phyloP scores from a whole-genome alignment of 768 basidiomycete genomes.

The Trametes maxima region DNA sequence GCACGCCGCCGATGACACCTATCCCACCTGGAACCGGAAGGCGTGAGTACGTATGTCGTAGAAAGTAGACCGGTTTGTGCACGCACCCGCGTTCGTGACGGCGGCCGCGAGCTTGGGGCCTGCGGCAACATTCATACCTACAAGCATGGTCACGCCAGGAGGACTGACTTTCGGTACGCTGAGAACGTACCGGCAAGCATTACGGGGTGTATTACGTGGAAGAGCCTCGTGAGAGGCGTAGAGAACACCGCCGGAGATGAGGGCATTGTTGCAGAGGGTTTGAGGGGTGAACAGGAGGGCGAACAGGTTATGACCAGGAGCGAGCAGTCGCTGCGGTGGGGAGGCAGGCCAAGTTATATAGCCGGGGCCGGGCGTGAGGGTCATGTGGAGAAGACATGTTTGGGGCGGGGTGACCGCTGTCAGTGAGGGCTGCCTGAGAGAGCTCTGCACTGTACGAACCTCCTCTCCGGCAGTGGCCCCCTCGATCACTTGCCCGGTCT shows the following conservation, averaged over 20 bases:
- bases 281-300: not conserved
- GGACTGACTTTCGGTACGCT: not conserved
- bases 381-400: slow-evolving; percentile 10
- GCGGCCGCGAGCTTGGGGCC: slow-evolving; percentile 84
- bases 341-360: not conserved
- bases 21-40: slow-evolving; percentile 59
- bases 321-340: not conserved
- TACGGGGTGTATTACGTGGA: slow-evolving; percentile 81
- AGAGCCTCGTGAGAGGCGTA: slow-evolving; percentile 75
- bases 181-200: slow-evolving; percentile 65
- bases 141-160: slow-evolving; percentile 1
- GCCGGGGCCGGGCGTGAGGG: slow-evolving; percentile 11
- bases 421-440: not conserved
- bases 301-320: not conserved
- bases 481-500: slow-evolving; percentile 8
- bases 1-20: slow-evolving; percentile 86
- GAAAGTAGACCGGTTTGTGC: not conserved
- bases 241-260: slow-evolving; percentile 64
- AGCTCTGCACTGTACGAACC: not conserved
- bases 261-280: slow-evolving; percentile 51
- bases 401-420: not conserved
- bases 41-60: not conserved
- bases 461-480: slow-evolving; percentile 5
- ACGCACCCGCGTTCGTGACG: slow-evolving; percentile 82
- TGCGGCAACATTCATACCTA: slow-evolving; percentile 84